Base-by-base conservation (phyloP, 2,329 filamentous ascomycete genomes). In the Penicillium sclerotigenum region DNA sequence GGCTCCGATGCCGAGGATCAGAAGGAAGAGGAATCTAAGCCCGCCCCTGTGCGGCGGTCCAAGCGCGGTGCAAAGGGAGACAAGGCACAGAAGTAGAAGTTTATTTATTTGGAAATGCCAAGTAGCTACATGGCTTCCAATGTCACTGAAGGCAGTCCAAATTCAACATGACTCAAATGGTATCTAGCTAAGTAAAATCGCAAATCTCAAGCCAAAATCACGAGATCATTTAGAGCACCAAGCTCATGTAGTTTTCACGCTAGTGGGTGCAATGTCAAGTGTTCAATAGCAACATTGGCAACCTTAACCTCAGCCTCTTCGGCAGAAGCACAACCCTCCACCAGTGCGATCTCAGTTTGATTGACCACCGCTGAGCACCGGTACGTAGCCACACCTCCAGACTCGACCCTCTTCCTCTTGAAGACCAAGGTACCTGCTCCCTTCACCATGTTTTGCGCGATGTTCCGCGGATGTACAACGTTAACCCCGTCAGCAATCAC, bases 401-500 rank as follows among this genome's bases (percentile, higher is more conserved):
- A 52, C 28, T 52, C 54, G 0, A 67, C 43, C 16, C 64, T 47
- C 20, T 56, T 57, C 0, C 50, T 38, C 33, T 60, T 59, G n/a
- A 69, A 69, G 0, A 47, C 29, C 8, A 66, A 20, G 0, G 16
- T 54, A 0, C 58, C 59, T 2, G 41, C 49, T 2, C 45, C 45
- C 57, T 61, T 67, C 1, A 84, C 84, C 31, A 88, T 62, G 42
- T 80, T 74, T 0, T 87, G 86, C 9, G 95, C 73, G 56, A 85
- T 79, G 68, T 90, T 86, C 71, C 90, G 92, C 9, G 84, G 84
- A 67, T 84, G 81, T 47, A 77, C 65, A 3, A 80, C 73, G 46
- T 87, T 79, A 3, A 93, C 66, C 3, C 82, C 81, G 1, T 78
- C 74, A 0, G 68, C 63, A 10, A 95, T 64, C 11, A 91, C 75